Conservation (phyloP, 2,329 filamentous ascomycete species). For the Pestalotiopsis sp. region DNA sequence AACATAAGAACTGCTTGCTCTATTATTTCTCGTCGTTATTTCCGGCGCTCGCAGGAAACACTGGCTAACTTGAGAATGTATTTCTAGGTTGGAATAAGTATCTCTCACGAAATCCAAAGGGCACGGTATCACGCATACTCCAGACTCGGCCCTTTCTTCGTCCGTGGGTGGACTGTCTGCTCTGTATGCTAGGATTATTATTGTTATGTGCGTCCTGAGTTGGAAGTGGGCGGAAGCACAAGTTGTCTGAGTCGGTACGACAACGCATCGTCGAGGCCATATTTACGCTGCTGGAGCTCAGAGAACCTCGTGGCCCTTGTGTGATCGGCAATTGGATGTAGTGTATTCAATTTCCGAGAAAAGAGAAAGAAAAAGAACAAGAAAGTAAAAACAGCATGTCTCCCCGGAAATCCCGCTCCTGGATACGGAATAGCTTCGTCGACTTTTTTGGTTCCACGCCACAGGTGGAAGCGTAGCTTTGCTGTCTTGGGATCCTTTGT, state of each 20-base stretch:
- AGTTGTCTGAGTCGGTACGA: not conserved
- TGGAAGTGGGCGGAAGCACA: not conserved
- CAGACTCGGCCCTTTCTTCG: not conserved
- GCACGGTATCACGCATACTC: not conserved
- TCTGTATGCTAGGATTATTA: not conserved
- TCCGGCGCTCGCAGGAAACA: not conserved
- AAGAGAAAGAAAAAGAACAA: too few species aligned
- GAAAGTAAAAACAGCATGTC: not conserved
- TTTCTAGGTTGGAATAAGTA: constrained; percentile 10
- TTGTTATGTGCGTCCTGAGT: not conserved
- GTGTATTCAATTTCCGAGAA: not conserved
- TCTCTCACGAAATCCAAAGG: not conserved
- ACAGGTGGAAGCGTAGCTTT: not conserved
- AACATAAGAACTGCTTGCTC: not conserved
- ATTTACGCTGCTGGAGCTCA: too few species aligned
- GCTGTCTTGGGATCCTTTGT: not conserved
- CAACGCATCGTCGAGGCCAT: not conserved
- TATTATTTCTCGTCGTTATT: not conserved
- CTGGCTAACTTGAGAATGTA: not conserved
- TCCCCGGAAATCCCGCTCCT: not conserved
- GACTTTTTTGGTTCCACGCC: not conserved
- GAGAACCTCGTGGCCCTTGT: not conserved
- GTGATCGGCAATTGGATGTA: not conserved
- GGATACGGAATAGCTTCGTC: not conserved
- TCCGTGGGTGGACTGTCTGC: not conserved